phyloP scores from a whole-genome alignment of 352 stramenopile genomes.

The Elongisporangium anandrum region DNA sequence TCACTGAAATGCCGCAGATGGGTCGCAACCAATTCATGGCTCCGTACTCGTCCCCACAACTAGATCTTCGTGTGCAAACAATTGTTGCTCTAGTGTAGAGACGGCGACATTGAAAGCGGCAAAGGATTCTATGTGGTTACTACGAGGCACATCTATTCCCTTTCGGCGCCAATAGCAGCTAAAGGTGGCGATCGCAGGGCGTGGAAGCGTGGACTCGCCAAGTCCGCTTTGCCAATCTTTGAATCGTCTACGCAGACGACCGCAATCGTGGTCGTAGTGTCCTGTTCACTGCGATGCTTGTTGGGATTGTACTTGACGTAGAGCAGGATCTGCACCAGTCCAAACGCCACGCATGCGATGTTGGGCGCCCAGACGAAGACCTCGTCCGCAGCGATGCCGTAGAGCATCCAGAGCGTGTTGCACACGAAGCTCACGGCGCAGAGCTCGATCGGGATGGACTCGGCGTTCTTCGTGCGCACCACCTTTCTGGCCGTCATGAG shows the following conservation, averaged over 20 bases:
- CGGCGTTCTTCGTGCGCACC: conserved; percentile 27
- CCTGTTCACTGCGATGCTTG: no score
- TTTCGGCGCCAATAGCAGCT: no score
- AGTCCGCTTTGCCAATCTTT: no score
- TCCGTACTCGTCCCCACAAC: no score
- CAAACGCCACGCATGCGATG: conserved; percentile 11
- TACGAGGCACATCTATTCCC: no score
- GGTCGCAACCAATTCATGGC: no score
- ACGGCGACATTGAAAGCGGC: no score
- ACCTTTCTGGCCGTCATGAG: conserved; percentile 43
- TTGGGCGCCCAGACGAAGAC: conserved; percentile 21
- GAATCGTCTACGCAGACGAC: no score
- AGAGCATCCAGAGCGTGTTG: conserved; percentile 41
- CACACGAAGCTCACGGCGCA: conserved; percentile 30
- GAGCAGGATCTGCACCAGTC: conserved; percentile 14
- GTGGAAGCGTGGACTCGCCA: conserved; percentile 4
- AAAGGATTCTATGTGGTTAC: no score
- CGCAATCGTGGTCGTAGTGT: conserved; percentile 2
- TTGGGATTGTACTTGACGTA: conserved; percentile 24
- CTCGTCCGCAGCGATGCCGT: conserved; percentile 23
- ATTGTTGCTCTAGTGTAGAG: no score
- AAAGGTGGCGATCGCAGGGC: conserved; percentile 2
- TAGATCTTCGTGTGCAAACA: no score
- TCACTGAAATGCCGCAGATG: no score
- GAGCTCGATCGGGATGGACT: conserved; percentile 38